These are phyloP conservation scores for Deakozyma indianensis DNA, from an alignment of 805 yeast genomes.

Conservation along the genomic window DNA sequence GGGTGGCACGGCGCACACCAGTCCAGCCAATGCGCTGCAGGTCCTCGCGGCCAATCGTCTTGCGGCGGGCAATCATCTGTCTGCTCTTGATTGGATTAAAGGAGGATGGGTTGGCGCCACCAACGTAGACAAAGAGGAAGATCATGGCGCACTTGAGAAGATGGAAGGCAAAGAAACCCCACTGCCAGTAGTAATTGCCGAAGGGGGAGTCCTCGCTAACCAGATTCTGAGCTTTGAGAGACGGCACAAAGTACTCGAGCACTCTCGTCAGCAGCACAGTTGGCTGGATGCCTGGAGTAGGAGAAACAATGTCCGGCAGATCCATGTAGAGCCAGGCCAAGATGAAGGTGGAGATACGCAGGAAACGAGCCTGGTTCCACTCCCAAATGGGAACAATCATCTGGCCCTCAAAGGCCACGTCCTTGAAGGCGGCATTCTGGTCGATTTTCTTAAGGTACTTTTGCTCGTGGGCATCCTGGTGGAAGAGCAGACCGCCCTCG, in stretches of 20 bases:
- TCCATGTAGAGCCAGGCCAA: conserved; percentile 80
- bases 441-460: conserved; percentile 31
- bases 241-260: conserved; percentile 24
- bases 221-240: conserved; percentile 30
- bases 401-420: conserved; percentile 80
- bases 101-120: conserved; percentile 64
- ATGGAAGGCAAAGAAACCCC: conserved; percentile 61
- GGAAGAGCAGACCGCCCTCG: conserved; percentile 67
- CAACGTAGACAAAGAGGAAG: conserved; percentile 40
- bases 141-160: conserved; percentile 30
- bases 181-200: conserved; percentile 33
- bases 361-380: conserved; percentile 22
- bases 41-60: conserved; percentile 32
- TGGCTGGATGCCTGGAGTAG: conserved; percentile 82
- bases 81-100: conserved; percentile 24
- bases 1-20: conserved; percentile 64
- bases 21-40: conserved; percentile 80
- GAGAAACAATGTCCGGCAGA: conserved; percentile 75
- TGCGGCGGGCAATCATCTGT: conserved; percentile 8
- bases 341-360: conserved; percentile 15
- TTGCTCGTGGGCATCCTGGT: conserved; percentile 37
- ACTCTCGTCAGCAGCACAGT: conserved; percentile 39
- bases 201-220: conserved; percentile 33
- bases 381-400: conserved; percentile 66
- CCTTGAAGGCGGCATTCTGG: conserved; percentile 36